Percentiles rank a stretch among this genome's conserved stretches.
phyloP scores from a whole-genome alignment of 164 flowering plant genomes.

The Euptelea pleiosperma region DNA sequence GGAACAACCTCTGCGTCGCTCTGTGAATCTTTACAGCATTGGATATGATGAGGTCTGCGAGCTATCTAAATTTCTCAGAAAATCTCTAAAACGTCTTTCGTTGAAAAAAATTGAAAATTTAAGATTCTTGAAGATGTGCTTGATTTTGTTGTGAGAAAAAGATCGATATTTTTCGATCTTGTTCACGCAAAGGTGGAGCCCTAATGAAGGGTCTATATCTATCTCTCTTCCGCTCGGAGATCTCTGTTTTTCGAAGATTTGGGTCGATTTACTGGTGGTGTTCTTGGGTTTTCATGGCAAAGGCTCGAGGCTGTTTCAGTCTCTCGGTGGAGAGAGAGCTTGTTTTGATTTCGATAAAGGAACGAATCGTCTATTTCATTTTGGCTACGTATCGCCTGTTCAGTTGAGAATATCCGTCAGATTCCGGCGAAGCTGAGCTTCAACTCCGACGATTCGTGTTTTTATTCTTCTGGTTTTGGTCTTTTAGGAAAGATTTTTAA shows the following conservation, averaged over 20 bases:
- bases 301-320: too few relatives aligned
- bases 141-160: background rate
- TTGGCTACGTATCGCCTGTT: too few relatives aligned
- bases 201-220: too few relatives aligned
- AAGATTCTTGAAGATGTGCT: background rate
- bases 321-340: background rate
- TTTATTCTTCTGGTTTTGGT: background rate
- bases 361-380: too few relatives aligned
- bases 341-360: too few relatives aligned
- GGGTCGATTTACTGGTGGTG: too few relatives aligned
- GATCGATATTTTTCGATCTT: too few relatives aligned
- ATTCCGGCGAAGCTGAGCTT: background rate
- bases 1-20: background rate
- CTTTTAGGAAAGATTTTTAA: background rate
- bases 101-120: background rate
- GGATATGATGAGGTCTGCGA: slow-evolving; percentile 1
- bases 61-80: background rate
- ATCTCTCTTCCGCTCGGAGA: background rate
- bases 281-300: too few relatives aligned
- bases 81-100: background rate
- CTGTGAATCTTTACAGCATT: background rate
- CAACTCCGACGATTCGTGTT: background rate
- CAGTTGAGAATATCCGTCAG: background rate
- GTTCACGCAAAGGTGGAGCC: background rate
- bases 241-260: too few relatives aligned